Base-by-base conservation (phyloP, 1,139 yeast species). In the Yamadazyma sp. region DNA sequence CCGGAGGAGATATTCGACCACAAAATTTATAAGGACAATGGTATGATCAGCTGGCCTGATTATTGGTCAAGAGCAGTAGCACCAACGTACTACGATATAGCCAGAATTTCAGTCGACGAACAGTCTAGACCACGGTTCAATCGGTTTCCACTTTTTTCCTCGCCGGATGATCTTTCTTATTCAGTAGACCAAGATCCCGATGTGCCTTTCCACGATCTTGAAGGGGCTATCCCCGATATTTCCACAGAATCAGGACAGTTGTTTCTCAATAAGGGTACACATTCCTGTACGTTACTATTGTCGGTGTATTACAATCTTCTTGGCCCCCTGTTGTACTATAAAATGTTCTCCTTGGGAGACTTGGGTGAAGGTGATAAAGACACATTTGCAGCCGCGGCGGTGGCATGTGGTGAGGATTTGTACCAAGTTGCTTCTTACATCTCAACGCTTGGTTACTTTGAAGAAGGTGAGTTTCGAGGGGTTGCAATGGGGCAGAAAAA, bases 1-100 rank as follows among this genome's bases (percentile, higher is more conserved):
- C 76, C 76, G 0, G 73, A 65, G 31, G 41, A 46, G 4, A 43
- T 83, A 2, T 79, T 86, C 51, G 66, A 67, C 7, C 67, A 76
- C 38, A 75, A 73, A 27, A 76, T 86, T 6, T 86, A 72, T 58
- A 58, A 59, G 29, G 52, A 69, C 15, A 60, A 69, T 35, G 90
- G 92, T 1, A 69, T 83, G 62, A 73, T 86, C 4, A 64, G 83
- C 21, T 86, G 94, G 90, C 92, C 94, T 4, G 95, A 86, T 59
- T 86, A 78, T 56, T 86, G 95, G 95, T 71, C 75, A 49, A 70
- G 94, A 48, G 76, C 87, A 0, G 80, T 85, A 1, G 74, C 83
- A 5, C 95, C 94, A 4, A 61, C 61, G 26, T 86, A 70, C 54
- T 86, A 82, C 57, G 76, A 80, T 10, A 74, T 86, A 42, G 86